These are phyloP conservation scores for Fusarium guadeloupense DNA, from an alignment of 2,329 filamentous ascomycete species.

Conservation along the genomic window DNA sequence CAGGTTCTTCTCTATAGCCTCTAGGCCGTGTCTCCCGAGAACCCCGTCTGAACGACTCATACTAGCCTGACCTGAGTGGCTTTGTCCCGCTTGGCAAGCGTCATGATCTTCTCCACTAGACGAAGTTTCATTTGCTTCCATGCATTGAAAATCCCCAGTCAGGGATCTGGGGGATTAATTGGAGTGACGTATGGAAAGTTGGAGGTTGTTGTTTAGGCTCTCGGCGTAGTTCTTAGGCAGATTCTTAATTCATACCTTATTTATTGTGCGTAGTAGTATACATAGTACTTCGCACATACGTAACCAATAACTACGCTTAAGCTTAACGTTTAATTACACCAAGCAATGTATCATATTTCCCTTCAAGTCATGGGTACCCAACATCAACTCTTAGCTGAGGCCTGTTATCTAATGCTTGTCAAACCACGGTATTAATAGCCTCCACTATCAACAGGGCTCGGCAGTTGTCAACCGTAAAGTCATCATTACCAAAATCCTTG, in stretches of 20 bases:
- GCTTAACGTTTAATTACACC: not conserved
- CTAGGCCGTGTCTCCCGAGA: not conserved
- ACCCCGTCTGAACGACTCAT: conserved; percentile 16
- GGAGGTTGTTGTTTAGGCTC: not conserved
- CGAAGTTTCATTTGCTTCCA: conserved; percentile 7
- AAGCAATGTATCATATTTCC: not conserved
- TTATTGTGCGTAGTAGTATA: too few relatives aligned
- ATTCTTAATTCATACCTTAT: too few relatives aligned
- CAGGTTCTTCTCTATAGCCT: not conserved
- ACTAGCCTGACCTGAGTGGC: not conserved
- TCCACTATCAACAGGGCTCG: not conserved
- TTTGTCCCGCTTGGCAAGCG: conserved; percentile 28
- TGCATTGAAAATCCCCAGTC: conserved; percentile 3
- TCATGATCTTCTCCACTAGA: conserved; percentile 26
- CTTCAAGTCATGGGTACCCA: not conserved
- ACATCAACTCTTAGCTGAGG: not conserved
- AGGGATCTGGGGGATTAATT: conserved; percentile 1
- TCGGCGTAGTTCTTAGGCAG: not conserved
- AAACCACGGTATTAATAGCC: not conserved
- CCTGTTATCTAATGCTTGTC: not conserved
- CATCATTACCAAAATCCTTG: not conserved
- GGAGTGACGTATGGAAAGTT: not conserved
- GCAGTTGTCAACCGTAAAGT: conserved; percentile 1
- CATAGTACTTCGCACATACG: too few relatives aligned
- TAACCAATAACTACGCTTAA: too few relatives aligned